A percentile compares a stretch with the other conserved stretches of the same genome.
Evolutionary conservation across 768 basidiomycete species (phyloP).

Genomic region (Artomyces pyxidatus): DNA sequence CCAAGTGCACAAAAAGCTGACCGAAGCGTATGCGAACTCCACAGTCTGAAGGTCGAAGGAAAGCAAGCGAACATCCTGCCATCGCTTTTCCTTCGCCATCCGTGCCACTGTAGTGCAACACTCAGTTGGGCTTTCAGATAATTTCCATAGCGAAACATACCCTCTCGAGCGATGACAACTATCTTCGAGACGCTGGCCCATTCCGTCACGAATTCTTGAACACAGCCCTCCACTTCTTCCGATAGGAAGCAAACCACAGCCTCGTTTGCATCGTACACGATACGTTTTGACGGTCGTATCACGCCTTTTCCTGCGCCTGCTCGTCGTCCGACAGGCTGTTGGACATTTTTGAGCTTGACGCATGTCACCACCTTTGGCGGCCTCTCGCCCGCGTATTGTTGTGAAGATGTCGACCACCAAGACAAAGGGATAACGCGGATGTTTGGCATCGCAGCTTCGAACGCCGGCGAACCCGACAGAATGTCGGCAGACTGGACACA

Average conservation of each 20-base stretch:
- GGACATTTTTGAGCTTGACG: constrained; percentile 85
- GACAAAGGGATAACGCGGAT: constrained; percentile 83
- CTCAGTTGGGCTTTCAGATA: too few species aligned
- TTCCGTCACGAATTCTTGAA: constrained; percentile 85
- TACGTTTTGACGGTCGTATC: constrained; percentile 78
- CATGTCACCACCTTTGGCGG: constrained; percentile 67
- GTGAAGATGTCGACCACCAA: constrained; percentile 63
- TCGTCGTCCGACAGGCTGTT: constrained; percentile 71
- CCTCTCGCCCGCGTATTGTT: not conserved
- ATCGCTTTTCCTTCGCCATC: constrained; percentile 66
- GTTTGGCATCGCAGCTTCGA: constrained; percentile 89
- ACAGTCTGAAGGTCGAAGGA: constrained; percentile 91
- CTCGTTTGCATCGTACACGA: constrained; percentile 83
- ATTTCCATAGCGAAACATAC: constrained; percentile 35
- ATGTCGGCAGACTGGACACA: constrained; percentile 80
- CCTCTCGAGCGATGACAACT: constrained; percentile 87
- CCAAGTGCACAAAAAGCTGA: too few species aligned
- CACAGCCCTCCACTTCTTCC: constrained; percentile 79
- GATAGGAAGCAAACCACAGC: constrained; percentile 87
- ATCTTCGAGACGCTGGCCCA: constrained; percentile 92
- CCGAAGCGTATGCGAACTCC: constrained; percentile 75
- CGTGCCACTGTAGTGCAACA: constrained; percentile 53
- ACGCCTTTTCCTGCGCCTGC: constrained; percentile 40
- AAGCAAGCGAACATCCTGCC: constrained; percentile 71
- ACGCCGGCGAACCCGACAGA: constrained; percentile 74